Percentiles rank a stretch among this genome's conserved stretches.
phyloP scores from a whole-genome alignment of 2,329 filamentous ascomycete species.

The Penicillium sp. region DNA sequence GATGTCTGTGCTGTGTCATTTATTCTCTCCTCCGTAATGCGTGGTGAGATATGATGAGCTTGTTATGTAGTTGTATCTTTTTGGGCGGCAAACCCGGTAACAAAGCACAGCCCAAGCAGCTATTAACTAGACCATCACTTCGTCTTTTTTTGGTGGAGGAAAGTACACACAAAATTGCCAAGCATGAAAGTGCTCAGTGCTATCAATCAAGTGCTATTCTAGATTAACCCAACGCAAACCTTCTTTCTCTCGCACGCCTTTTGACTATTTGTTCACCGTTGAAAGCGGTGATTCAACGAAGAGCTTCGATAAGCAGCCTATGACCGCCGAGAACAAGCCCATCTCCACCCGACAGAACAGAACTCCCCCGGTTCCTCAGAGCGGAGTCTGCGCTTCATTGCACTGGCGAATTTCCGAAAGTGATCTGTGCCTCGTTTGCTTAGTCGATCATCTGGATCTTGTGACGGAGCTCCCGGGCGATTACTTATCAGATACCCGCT shows the following conservation, averaged over 20 bases:
- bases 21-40: no score
- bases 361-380: not conserved
- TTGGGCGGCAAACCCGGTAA: not conserved
- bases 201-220: no score
- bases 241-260: no score
- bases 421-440: not conserved
- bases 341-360: not conserved
- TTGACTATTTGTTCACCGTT: no score
- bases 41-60: no score
- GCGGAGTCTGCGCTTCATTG: not conserved
- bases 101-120: not conserved
- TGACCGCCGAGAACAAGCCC: not conserved
- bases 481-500: slow-evolving; percentile 31
- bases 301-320: not conserved
- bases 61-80: not conserved
- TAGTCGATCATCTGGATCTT: not conserved
- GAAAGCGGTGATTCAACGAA: no score
- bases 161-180: not conserved
- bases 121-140: no score
- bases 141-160: not conserved
- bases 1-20: no score
- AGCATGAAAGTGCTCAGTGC: no score
- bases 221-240: no score
- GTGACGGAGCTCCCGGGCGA: slow-evolving; percentile 21
- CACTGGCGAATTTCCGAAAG: not conserved